These are phyloP conservation scores for Paxillus involutus DNA, from an alignment of 768 basidiomycete genomes.

Conservation along the genomic window DNA sequence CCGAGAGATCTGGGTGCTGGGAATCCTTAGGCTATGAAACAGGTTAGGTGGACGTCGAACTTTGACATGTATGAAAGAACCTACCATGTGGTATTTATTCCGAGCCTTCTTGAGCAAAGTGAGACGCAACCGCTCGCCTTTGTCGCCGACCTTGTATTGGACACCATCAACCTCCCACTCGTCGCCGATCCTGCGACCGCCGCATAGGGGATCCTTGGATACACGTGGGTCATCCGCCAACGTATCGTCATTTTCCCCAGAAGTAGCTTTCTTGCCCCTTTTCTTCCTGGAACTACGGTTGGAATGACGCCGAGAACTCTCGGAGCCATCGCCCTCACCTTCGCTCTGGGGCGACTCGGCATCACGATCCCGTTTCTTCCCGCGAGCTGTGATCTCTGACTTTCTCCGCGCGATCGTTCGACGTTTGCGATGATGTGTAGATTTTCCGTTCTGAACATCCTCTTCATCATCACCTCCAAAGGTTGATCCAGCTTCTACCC, in stretches of 20 bases:
- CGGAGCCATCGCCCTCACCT: constrained; percentile 13
- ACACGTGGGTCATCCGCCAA: constrained; percentile 48
- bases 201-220: constrained; percentile 52
- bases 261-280: constrained; percentile 46
- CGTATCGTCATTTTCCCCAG: constrained; percentile 45
- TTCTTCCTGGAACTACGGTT: constrained; percentile 44
- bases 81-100: constrained; percentile 72
- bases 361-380: constrained; percentile 69
- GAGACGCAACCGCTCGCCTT: constrained; percentile 68
- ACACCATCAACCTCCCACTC: constrained; percentile 76
- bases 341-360: constrained; percentile 42
- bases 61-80: constrained; percentile 16
- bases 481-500: constrained; percentile 68
- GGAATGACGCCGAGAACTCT: constrained; percentile 6
- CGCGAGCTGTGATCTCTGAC: constrained; percentile 46
- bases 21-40: constrained; percentile 69
- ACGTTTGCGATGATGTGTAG: constrained; percentile 53
- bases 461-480: constrained; percentile 60
- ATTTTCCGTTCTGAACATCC: constrained; percentile 39
- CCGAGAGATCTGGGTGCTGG: constrained; percentile 70
- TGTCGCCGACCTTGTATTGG: constrained; percentile 67
- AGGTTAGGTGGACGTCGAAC: constrained; percentile 5
- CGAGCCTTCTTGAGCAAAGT: constrained; percentile 70
- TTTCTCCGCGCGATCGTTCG: constrained; percentile 55
- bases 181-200: constrained; percentile 64